These are phyloP conservation scores for Fonsecaea monophora DNA, from an alignment of 2,329 filamentous ascomycete genomes.

Conservation along the genomic window DNA sequence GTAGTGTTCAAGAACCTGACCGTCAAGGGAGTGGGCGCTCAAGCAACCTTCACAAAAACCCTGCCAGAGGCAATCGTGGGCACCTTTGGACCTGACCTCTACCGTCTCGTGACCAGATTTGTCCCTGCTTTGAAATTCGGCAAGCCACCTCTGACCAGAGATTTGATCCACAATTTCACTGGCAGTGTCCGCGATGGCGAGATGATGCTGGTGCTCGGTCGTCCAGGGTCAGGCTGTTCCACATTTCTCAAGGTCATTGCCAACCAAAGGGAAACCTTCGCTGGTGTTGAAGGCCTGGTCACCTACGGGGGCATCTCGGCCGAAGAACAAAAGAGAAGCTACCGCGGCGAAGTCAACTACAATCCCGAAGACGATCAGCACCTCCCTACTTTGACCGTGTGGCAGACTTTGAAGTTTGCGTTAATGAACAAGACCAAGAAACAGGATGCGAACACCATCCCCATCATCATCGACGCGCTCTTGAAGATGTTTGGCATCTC, in stretches of 20 bases:
- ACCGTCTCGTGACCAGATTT: slow-evolving; percentile 65
- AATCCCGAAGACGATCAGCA: slow-evolving; percentile 79
- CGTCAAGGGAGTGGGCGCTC: slow-evolving; percentile 73
- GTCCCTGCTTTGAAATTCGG: slow-evolving; percentile 59
- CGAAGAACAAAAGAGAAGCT: slow-evolving; percentile 70
- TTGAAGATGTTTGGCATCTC: slow-evolving; percentile 79
- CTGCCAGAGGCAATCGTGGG: slow-evolving; percentile 76
- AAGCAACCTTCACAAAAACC: slow-evolving; percentile 72
- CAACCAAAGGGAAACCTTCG: slow-evolving; percentile 71
- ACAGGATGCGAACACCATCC: slow-evolving; percentile 67
- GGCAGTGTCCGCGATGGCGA: slow-evolving; percentile 72
- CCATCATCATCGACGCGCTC: slow-evolving; percentile 71
- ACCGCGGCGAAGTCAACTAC: slow-evolving; percentile 78
- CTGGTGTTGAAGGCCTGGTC: slow-evolving; percentile 71
- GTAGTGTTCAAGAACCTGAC: slow-evolving; percentile 78
- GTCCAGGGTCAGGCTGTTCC: slow-evolving; percentile 75
- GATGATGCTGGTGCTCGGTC: slow-evolving; percentile 75
- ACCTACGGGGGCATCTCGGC: slow-evolving; percentile 75
- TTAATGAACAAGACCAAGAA: slow-evolving; percentile 77
- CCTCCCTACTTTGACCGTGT: slow-evolving; percentile 75
- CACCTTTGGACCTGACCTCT: slow-evolving; percentile 82
- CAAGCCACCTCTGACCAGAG: slow-evolving; percentile 57
- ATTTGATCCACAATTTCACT: slow-evolving; percentile 70
- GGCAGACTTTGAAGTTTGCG: slow-evolving; percentile 78
- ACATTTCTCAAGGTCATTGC: slow-evolving; percentile 79